phyloP scores from a whole-genome alignment of 2,329 filamentous ascomycete species.

The Diaporthe caulivora region DNA sequence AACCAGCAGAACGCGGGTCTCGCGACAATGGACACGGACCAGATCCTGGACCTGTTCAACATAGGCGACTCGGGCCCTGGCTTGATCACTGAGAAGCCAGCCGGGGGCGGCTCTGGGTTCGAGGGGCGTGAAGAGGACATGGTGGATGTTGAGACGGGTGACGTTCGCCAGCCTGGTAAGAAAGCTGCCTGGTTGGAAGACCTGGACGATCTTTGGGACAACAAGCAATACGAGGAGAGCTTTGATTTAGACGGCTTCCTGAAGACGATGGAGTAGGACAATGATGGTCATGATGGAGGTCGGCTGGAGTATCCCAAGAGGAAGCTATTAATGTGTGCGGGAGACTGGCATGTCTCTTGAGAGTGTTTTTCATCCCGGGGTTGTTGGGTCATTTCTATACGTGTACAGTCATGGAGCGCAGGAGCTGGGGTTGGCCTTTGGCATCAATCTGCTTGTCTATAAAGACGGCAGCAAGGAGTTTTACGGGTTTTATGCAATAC shows the following conservation, averaged over 20 bases:
- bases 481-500: constrained; percentile 27
- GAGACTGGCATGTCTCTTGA: background rate
- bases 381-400: constrained; percentile 1
- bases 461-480: constrained; percentile 30
- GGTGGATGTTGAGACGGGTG: constrained; percentile 92
- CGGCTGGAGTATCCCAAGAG: background rate
- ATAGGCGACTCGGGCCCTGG: constrained; percentile 82
- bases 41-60: constrained; percentile 97
- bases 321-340: background rate
- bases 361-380: background rate
- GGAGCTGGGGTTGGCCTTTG: constrained; percentile 34
- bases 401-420: constrained; percentile 27
- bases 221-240: constrained; percentile 97
- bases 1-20: constrained; percentile 98
- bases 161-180: constrained; percentile 94
- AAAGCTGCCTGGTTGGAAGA: constrained; percentile 94
- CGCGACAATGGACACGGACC: constrained; percentile 96
- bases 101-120: constrained; percentile 49
- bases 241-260: constrained; percentile 96
- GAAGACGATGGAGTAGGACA: constrained; percentile 82
- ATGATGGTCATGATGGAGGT: background rate
- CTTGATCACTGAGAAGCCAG: constrained; percentile 71
- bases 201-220: constrained; percentile 95
- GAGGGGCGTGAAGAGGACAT: constrained; percentile 83
- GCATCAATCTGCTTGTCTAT: constrained; percentile 29